Conservation (phyloP, 1,284 basidiomycete species). For the Singerocomus rubriflavus region DNA sequence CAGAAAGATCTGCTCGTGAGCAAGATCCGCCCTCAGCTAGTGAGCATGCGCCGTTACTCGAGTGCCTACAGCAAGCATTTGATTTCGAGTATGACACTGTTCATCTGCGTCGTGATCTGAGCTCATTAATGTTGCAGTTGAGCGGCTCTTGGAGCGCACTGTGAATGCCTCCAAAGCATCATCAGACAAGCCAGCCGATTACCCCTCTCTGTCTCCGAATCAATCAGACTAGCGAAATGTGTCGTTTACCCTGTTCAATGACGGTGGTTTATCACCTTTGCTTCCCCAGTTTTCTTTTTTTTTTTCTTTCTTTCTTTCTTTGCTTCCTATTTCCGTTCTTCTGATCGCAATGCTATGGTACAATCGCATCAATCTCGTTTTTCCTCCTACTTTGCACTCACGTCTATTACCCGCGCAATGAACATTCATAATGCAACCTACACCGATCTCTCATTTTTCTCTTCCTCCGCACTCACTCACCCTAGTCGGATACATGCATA, state of each 20-base stretch:
- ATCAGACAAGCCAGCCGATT: conserved; percentile 32
- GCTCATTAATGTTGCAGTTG: conserved; percentile 44
- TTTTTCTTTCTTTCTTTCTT: conserved; percentile 7
- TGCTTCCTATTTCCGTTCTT: conserved; percentile 3
- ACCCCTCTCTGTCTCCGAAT: conserved; percentile 27
- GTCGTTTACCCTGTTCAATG: conserved; percentile 4
- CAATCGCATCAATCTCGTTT: conserved; percentile 31
- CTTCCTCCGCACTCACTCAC: conserved; percentile 16
- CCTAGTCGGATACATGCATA: conserved; percentile 27
- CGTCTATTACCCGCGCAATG: conserved; percentile 33
- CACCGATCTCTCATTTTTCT: conserved; percentile 24
- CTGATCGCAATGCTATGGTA: conserved; percentile 41
- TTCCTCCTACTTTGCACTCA: conserved; percentile 32
- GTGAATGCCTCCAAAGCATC: conserved; percentile 24
- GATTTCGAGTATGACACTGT: conserved; percentile 59
- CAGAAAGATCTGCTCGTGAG: conserved; percentile 65
- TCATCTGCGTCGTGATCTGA: neutral
- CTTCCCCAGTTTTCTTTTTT: conserved; percentile 8
- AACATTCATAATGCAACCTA: conserved; percentile 38
- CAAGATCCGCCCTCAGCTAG: conserved; percentile 64
- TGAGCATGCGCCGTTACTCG: conserved; percentile 67
- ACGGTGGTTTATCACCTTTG: conserved; percentile 7
- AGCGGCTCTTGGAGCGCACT: conserved; percentile 58
- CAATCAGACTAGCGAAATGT: conserved; percentile 17
- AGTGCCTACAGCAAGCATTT: conserved; percentile 78